These are phyloP conservation scores for Triticum timopheevii DNA, from an alignment of 176 grass and related monocot genomes.

Conservation along the genomic window DNA sequence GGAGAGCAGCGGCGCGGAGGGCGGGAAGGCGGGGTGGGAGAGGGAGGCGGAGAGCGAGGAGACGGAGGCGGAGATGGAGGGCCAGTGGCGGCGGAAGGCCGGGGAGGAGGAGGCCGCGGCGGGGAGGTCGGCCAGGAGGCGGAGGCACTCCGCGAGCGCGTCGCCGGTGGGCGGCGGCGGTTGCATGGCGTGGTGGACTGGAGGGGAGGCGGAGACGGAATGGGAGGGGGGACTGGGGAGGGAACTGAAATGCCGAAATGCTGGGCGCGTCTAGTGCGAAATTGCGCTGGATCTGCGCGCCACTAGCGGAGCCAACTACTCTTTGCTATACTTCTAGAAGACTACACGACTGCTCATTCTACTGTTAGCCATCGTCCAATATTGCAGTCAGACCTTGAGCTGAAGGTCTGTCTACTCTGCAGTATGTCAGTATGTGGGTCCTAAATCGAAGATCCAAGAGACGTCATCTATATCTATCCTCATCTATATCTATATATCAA, in stretches of 20 bases:
- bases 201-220: background rate
- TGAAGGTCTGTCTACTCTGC: background rate
- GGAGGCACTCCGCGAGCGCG: conserved; percentile 35
- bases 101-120: conserved; percentile 24
- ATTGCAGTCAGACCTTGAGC: background rate
- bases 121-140: conserved; percentile 40
- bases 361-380: background rate
- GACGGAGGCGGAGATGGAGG: conserved; percentile 39
- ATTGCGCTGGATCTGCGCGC: conserved; percentile 25
- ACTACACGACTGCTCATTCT: background rate
- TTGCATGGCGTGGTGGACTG: background rate
- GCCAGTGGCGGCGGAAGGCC: conserved; percentile 57
- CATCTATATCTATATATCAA: no score
- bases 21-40: conserved; percentile 37
- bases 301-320: background rate
- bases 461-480: no score
- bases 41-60: conserved; percentile 40
- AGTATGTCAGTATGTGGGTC: background rate
- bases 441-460: no score
- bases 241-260: background rate
- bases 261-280: conserved; percentile 32
- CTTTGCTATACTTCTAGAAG: background rate
- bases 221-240: background rate
- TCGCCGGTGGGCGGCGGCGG: conserved; percentile 8
- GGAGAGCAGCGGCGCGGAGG: conserved; percentile 24